Base-by-base conservation (phyloP, 176 grass and related monocot species). In the Cocos nucifera region DNA sequence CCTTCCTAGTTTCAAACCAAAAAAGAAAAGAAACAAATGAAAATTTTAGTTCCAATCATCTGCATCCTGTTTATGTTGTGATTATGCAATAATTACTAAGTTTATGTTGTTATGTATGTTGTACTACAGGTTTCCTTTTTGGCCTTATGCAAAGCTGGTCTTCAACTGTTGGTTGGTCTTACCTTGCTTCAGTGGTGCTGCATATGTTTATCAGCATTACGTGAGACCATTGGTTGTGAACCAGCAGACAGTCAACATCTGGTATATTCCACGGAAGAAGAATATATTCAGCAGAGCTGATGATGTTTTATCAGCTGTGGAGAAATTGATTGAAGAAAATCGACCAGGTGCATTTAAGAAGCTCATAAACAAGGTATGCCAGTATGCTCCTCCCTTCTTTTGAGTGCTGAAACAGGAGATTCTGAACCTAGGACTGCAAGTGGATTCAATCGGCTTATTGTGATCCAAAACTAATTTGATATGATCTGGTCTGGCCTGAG, bases 161-260 rank as follows among this genome's bases (percentile, higher is more conserved):
- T 73, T 89, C 53, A 89, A 81, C 74, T 85, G 74, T 55, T 89
- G 86, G 86, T 78, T 89, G 50, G 86, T 89, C 63, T 76, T 89
- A 73, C 86, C 86, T 26, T 82, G 79, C 75, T 89, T 89, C 75
- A 89, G 72, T 76, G 81, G 86, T 27, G 81, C 86, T 64, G 70
- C 81, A 28, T 89, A 76, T 79, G 66, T 89, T 53, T 89, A 89
- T 76, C 78, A 85, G 51, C 74, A 78, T 54, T 85, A 75, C 65
- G 78, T 85, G 49, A 82, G 86, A 19, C 86, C 86, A 53, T 9
- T 69, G 15, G 72, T 82, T 72, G 53, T 80, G 15, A 89, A 69
- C 62, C 73, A 85, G 32, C 78, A 72, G 50, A 80, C 73, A 59
- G 58, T 85, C n/a, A 79, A 83, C 73, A 70, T 89, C 57, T 89